phyloP scores from a whole-genome alignment of 176 grass and related monocot genomes.

The Musa itinerans region DNA sequence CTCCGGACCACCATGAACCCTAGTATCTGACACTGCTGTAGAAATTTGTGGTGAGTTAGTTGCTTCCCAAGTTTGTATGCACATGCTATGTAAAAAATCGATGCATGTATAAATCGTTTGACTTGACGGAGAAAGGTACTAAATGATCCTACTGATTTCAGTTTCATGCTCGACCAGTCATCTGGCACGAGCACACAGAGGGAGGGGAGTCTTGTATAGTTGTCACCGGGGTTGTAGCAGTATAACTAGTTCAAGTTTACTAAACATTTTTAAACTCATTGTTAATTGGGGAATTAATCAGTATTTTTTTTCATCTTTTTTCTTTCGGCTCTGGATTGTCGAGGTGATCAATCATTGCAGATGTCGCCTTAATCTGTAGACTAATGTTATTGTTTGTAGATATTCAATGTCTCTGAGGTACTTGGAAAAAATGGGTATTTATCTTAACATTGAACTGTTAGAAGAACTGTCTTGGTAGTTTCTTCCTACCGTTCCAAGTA shows the following conservation, averaged over 20 bases:
- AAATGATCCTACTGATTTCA: background rate
- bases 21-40: background rate
- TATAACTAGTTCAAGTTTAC: background rate
- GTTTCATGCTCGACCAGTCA: too few relatives aligned
- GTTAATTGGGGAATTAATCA: background rate
- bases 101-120: background rate
- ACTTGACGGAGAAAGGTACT: background rate
- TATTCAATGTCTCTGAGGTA: too few relatives aligned
- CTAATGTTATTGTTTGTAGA: too few relatives aligned
- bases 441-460: too few relatives aligned
- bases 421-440: too few relatives aligned
- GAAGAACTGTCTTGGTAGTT: too few relatives aligned
- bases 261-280: background rate
- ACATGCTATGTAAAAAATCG: background rate
- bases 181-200: background rate
- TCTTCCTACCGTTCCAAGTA: too few relatives aligned
- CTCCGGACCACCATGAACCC: background rate
- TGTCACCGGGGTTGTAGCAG: background rate
- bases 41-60: background rate
- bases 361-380: too few relatives aligned
- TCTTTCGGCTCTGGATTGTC: background rate
- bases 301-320: background rate
- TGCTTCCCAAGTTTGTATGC: background rate
- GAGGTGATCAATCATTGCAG: too few relatives aligned
- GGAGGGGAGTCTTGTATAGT: background rate